Evolutionary conservation across 148 eudicot species (phyloP), one percentile per base, ranked within the genome.

Genomic region (Cornus florida): DNA sequence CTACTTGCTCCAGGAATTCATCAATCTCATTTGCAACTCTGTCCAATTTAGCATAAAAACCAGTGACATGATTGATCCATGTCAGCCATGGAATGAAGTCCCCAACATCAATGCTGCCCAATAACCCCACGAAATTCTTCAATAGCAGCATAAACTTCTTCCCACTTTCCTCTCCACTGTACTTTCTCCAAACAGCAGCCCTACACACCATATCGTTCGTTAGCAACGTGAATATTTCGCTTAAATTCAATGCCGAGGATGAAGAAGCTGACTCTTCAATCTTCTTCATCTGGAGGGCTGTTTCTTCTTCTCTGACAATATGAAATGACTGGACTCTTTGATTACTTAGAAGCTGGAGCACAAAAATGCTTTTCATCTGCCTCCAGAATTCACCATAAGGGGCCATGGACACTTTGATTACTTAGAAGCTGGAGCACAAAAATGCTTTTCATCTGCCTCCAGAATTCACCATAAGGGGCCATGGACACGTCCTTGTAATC

Each of bases 121-220:
- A 33, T 41, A 90, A 59, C 76, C 85, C 81, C 48, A 75, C 69
- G 79, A 83, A 82, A 31, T 86, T 89, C 28, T 59, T 75, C 75
- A 87, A 65, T 3, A 88, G 74, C 64, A 78, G 76, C 71, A 70
- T 75, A 41, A 86, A 86, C 50, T 72, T 85, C 50, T 77, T 78
- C 50, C 88, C 90, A 8, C 39, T 74, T 72, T 86, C 88, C 17
- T 82, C 91, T 13, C 77, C 88, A 31, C 88, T 83, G 73, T 92
- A 90, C 69, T 89, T 92, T 73, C 83, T 90, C 66, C 98, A 94
- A 67, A 92, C 90, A 19, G 92, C 92, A 23, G 83, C 86, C 82
- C 90, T 84, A 74, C 92, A 86, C 41, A 89, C 81, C 48, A 92
- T 84, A 75, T 94, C 90, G 71, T 86, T 85, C 3, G 89, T 89